Percentiles rank a stretch among this genome's conserved stretches.
phyloP scores from a whole-genome alignment of 257 asterid genomes.

The Apocynum venetum region DNA sequence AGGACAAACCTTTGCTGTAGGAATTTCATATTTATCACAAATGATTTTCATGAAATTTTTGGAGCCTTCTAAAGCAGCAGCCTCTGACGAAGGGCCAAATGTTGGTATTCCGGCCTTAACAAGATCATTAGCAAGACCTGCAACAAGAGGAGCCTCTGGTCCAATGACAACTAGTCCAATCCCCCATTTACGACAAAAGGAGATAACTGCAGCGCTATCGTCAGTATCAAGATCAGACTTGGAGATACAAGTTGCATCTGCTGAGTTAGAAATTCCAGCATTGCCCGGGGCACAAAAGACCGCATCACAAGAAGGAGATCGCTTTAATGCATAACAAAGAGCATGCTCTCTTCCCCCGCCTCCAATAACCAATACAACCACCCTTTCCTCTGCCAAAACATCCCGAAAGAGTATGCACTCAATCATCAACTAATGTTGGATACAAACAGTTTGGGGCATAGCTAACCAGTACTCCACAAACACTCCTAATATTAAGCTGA shows the following conservation, averaged over 20 bases:
- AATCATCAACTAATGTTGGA: not conserved
- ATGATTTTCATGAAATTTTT: slow-evolving; percentile 84
- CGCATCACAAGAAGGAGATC: slow-evolving; percentile 79
- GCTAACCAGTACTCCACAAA: not conserved
- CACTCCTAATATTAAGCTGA: not conserved
- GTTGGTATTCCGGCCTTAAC: slow-evolving; percentile 79
- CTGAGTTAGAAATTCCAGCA: slow-evolving; percentile 76
- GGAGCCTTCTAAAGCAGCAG: slow-evolving; percentile 94
- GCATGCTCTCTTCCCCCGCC: slow-evolving; percentile 99
- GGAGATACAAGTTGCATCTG: slow-evolving; percentile 76
- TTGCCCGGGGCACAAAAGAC: slow-evolving; percentile 98
- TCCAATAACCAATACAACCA: slow-evolving; percentile 84
- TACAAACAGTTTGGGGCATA: not conserved
- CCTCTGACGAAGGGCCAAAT: slow-evolving; percentile 94
- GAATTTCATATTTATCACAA: slow-evolving; percentile 87
- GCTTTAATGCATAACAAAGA: slow-evolving; percentile 67
- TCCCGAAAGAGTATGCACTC: not conserved
- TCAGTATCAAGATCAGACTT: slow-evolving; percentile 52
- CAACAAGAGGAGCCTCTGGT: slow-evolving; percentile 95
- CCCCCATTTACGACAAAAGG: slow-evolving; percentile 73
- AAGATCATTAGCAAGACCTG: slow-evolving; percentile 90
- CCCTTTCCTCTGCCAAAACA: slow-evolving; percentile 56
- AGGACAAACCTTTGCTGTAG: slow-evolving; percentile 75
- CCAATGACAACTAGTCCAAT: slow-evolving; percentile 87
- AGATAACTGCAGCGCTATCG: slow-evolving; percentile 65